Evolutionary conservation across 352 stramenopile species (phyloP), one percentile per base, ranked within the genome.

Genomic region (Phytophthora podocarpi): DNA sequence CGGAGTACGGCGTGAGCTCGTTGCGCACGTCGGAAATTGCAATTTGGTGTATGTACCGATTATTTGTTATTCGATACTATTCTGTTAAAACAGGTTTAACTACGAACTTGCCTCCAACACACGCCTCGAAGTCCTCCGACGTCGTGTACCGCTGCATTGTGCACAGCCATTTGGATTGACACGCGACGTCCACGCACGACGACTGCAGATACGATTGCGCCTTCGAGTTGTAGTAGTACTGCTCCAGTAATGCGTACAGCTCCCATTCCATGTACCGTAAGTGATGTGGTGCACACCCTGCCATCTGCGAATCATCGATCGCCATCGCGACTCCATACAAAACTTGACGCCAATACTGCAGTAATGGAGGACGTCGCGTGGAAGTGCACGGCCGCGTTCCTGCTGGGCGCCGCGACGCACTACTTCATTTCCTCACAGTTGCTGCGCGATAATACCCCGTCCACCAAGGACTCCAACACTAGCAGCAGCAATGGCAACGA

Each of bases 171-270:
- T 85, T 74, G 12, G 78, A 78, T 35, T 79, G 73, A 28, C 84
- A 93, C 3, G 47, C 20, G 16, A 50, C 60, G 4, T 55, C 47
- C 4, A 64, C 49, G 42, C 85, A 93, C 11, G 78, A 59, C 12
- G 75, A 59, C 15, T 78, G 51, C n/a, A 64, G 59, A 24, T 78
- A 71, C 27, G 82, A 87, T 53, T 79, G 72, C 40, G 79, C 82
- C 70, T 91, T 90, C 46, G 84, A 90, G 68, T 93, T 89, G 68
- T 80, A 87, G 56, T 91, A 90, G 67, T 93, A 93, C 21, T 72
- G 59, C 23, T 88, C 65, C 7, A 90, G 52, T 16, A 93, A 71
- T 12, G 65, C 54, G 9, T 74, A 68, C 10, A 93, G 39, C 30
- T 76, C 55, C 1, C n/a, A n/a, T n/a, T n/a, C n/a, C n/a, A n/a